phyloP scores from a whole-genome alignment of 768 basidiomycete species.

The Gyrodon lividus region DNA sequence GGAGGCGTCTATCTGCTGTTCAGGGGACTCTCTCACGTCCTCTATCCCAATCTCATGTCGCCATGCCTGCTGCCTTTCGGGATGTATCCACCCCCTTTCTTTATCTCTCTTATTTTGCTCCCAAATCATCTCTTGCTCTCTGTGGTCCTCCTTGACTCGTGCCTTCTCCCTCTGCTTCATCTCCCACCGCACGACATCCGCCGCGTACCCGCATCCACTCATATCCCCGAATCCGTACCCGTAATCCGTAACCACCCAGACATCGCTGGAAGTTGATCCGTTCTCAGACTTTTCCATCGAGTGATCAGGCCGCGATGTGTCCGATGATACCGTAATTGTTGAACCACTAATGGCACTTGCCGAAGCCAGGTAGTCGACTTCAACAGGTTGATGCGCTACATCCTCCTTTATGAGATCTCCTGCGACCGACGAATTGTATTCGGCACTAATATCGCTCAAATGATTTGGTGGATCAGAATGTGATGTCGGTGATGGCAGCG shows the following conservation, averaged over 20 bases:
- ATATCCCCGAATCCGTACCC: conserved; percentile 62
- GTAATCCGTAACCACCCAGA: conserved; percentile 58
- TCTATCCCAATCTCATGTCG: conserved; percentile 26
- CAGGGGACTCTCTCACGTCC: conserved; percentile 22
- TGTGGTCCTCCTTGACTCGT: conserved; percentile 9
- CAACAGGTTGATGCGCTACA: not conserved
- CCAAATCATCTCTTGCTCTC: conserved; percentile 12
- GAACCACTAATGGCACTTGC: not conserved
- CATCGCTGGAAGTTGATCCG: conserved; percentile 30
- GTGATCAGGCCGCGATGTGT: conserved; percentile 1
- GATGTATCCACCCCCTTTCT: conserved; percentile 18
- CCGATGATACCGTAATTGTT: not conserved
- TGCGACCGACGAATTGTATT: not conserved
- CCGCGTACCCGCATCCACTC: conserved; percentile 37
- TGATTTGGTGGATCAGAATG: not conserved
- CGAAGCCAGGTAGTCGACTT: not conserved
- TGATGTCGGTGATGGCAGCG: not conserved
- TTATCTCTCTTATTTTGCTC: conserved; percentile 11
- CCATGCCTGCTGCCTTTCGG: conserved; percentile 20
- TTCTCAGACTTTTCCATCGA: conserved; percentile 12
- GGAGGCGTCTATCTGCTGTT: conserved; percentile 19
- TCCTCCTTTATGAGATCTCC: not conserved
- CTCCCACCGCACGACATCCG: conserved; percentile 27
- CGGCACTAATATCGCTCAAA: not conserved
- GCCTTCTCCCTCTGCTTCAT: conserved; percentile 29